phyloP scores from a whole-genome alignment of 2,329 filamentous ascomycete species.

The Scleromitrula shiraiana region DNA sequence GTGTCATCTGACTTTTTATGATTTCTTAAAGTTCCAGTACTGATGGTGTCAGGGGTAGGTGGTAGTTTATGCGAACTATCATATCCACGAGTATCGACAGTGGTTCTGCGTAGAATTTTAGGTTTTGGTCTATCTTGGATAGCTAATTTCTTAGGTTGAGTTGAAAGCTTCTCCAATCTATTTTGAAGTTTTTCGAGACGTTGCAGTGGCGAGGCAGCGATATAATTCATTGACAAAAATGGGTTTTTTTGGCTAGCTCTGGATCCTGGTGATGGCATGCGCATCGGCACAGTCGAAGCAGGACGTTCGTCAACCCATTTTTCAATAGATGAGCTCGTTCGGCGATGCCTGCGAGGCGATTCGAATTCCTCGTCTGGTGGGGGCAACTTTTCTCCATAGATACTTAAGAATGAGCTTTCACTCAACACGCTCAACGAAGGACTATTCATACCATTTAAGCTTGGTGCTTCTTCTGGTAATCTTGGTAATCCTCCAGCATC shows the following conservation, averaged over 20 bases:
- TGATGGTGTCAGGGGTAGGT: slow-evolving; percentile 31
- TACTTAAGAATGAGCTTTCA: slow-evolving; percentile 58
- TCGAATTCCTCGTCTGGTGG: slow-evolving; percentile 12
- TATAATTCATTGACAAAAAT: slow-evolving; percentile 40
- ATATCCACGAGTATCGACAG: slow-evolving; percentile 31
- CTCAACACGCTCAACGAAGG: slow-evolving; percentile 57
- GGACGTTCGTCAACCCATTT: slow-evolving; percentile 29
- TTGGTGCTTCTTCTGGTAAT: slow-evolving; percentile 33
- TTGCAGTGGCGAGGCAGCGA: slow-evolving; percentile 45
- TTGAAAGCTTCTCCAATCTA: slow-evolving; percentile 17
- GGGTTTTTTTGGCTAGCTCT: slow-evolving; percentile 24
- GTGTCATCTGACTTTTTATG: slow-evolving; percentile 45
- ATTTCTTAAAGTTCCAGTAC: slow-evolving; percentile 31
- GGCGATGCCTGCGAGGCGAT: slow-evolving; percentile 14
- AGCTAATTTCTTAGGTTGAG: neutral
- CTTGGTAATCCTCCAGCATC: slow-evolving; percentile 43
- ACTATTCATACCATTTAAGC: slow-evolving; percentile 38
- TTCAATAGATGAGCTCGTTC: slow-evolving; percentile 21
- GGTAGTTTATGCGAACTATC: slow-evolving; percentile 26
- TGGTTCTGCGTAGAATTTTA: slow-evolving; percentile 11
- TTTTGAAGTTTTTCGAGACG: slow-evolving; percentile 38
- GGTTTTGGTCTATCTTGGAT: slow-evolving; percentile 11
- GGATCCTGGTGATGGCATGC: slow-evolving; percentile 3
- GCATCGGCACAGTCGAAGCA: slow-evolving; percentile 10
- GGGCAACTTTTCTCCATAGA: slow-evolving; percentile 45